Conservation (phyloP, 2,329 filamentous ascomycete species). For the Curvularia lunata region DNA sequence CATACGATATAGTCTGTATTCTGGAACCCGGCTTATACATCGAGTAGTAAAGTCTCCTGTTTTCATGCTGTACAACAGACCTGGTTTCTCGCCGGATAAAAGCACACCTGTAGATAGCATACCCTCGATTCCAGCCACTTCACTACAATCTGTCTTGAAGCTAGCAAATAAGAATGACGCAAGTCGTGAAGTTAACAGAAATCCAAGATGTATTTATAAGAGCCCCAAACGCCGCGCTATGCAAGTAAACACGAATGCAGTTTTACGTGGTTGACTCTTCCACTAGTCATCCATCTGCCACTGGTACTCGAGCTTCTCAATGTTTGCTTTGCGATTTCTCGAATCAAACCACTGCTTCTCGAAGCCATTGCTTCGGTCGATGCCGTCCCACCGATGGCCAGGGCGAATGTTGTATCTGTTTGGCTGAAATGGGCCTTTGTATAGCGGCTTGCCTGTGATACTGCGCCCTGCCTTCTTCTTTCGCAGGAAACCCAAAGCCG, state of each 20-base stretch:
- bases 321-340: conserved; percentile 76
- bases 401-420: conserved; percentile 94
- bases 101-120: not conserved
- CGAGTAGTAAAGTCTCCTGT: not conserved
- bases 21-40: not conserved
- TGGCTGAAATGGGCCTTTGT: conserved; percentile 79
- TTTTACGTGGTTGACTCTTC: not conserved
- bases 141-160: not conserved
- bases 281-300: conserved; percentile 92
- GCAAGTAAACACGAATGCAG: not conserved
- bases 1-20: too few relatives aligned
- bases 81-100: not conserved
- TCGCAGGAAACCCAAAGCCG: conserved; percentile 79
- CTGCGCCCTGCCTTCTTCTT: conserved; percentile 57
- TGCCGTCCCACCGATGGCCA: conserved; percentile 95
- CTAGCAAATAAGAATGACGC: not conserved
- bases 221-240: not conserved
- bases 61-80: not conserved
- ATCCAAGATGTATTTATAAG: not conserved
- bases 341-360: conserved; percentile 92
- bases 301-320: conserved; percentile 81
- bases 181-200: not conserved
- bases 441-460: conserved; percentile 68
- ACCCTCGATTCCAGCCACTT: not conserved
- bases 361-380: conserved; percentile 91